A percentile compares a stretch with the other conserved stretches of the same genome.
phyloP scores from a whole-genome alignment of 176 grass and related monocot genomes.

The Tillandsia fasciculata region DNA sequence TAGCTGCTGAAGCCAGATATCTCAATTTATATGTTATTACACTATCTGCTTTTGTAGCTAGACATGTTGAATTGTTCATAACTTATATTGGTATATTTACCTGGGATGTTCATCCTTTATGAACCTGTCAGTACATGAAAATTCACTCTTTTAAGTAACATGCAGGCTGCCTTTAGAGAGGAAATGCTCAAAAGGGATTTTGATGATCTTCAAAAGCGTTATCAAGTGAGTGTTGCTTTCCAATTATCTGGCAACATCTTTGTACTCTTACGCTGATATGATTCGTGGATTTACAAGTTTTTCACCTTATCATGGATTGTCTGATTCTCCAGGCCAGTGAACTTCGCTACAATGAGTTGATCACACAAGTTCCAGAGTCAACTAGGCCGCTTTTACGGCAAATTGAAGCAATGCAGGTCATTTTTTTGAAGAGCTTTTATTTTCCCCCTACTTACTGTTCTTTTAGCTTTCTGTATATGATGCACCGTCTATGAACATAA shows the following conservation, averaged over 20 bases:
- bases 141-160: constrained; percentile 10
- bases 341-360: constrained; percentile 93
- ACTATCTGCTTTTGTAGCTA: neutral
- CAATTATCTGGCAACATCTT: neutral
- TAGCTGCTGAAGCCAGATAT: constrained; percentile 33
- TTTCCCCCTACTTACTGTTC: neutral
- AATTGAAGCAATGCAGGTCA: constrained; percentile 99
- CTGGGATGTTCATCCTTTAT: neutral
- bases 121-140: neutral
- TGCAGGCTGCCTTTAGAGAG: constrained; percentile 82
- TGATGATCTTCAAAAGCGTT: constrained; percentile 95
- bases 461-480: neutral
- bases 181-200: constrained; percentile 86
- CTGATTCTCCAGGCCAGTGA: constrained; percentile 69
- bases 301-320: constrained; percentile 6
- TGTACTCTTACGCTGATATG: constrained; percentile 17
- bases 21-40: constrained; percentile 4
- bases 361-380: constrained; percentile 96
- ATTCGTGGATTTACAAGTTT: neutral
- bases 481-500: neutral
- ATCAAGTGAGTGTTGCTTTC: constrained; percentile 54
- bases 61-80: neutral
- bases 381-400: constrained; percentile 93
- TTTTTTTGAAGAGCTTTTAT: constrained; percentile 5
- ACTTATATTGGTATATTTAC: neutral